Conservation (phyloP, 495 filamentous ascomycete genomes). For the Hypomontagnella monticulosa region DNA sequence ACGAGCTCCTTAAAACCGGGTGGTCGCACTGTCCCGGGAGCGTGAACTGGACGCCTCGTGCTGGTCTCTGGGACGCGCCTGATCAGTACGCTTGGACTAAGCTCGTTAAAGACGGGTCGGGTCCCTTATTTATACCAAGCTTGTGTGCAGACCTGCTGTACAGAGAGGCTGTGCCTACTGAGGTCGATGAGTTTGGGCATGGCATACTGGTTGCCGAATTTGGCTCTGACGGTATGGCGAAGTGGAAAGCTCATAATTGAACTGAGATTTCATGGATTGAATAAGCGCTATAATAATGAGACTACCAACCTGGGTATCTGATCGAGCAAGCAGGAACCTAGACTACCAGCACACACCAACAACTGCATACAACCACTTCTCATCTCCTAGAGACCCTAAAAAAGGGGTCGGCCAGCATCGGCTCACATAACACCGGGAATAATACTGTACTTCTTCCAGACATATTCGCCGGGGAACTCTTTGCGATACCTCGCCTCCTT, state of each 20-base stretch:
- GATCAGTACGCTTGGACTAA: slow-evolving; percentile 37
- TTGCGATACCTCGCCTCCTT: too few species aligned
- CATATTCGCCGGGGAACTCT: too few species aligned
- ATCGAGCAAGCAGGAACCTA: too few species aligned
- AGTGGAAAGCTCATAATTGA: slow-evolving; percentile 5
- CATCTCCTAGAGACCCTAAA: too few species aligned
- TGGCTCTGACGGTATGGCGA: slow-evolving; percentile 4
- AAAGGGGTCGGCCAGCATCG: too few species aligned
- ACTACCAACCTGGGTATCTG: too few species aligned
- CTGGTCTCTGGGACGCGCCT: slow-evolving; percentile 47
- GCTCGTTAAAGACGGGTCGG: slow-evolving; percentile 2
- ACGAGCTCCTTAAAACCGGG: slow-evolving; percentile 37
- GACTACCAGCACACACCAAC: too few species aligned
- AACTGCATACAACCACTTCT: too few species aligned
- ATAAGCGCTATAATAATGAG: too few species aligned
- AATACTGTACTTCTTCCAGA: too few species aligned
- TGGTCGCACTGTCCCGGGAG: slow-evolving; percentile 38
- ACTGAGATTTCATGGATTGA: too few species aligned
- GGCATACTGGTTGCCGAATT: background rate
- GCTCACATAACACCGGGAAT: too few species aligned
- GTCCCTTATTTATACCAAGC: slow-evolving; percentile 14
- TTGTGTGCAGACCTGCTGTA: slow-evolving; percentile 13
- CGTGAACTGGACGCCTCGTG: slow-evolving; percentile 36
- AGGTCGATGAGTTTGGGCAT: slow-evolving; percentile 17
- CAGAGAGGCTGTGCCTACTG: slow-evolving; percentile 1